Conservation (phyloP, 768 basidiomycete species). For the Tricholoma bakamatsutake region DNA sequence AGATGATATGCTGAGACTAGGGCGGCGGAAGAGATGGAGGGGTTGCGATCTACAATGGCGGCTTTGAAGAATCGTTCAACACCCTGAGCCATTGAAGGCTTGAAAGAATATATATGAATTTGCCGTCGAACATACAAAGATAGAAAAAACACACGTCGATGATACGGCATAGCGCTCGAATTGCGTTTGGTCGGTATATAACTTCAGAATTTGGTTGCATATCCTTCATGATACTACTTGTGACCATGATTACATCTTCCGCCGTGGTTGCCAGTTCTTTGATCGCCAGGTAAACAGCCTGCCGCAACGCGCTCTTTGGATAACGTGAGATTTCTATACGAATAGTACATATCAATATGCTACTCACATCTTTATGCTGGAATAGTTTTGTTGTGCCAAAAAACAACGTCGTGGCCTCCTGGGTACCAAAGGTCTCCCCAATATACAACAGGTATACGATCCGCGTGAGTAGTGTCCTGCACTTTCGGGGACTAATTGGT, state of each 20-base stretch:
- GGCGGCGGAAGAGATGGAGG: constrained; percentile 93
- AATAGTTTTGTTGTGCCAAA: constrained; percentile 99
- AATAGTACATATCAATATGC: background rate
- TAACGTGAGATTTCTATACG: background rate
- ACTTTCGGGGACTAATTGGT: constrained; percentile 96
- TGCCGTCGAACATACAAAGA: background rate
- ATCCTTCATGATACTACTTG: constrained; percentile 99
- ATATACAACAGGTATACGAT: constrained; percentile 96
- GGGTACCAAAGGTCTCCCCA: constrained; percentile 90
- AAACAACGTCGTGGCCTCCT: constrained; percentile 97
- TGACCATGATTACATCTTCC: constrained; percentile 99
- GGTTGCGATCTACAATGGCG: constrained; percentile 94
- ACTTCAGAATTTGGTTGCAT: constrained; percentile 99
- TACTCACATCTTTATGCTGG: constrained; percentile 96
- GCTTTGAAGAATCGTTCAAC: constrained; percentile 99
- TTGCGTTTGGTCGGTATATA: constrained; percentile 96
- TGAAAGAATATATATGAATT: constrained; percentile 9
- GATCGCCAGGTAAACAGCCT: constrained; percentile 98
- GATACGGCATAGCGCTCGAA: constrained; percentile 91
- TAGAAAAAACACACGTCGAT: constrained; percentile 74
- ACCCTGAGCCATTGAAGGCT: constrained; percentile 99
- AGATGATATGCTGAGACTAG: constrained; percentile 97
- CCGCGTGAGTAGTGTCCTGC: constrained; percentile 90
- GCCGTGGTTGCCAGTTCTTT: constrained; percentile 95
- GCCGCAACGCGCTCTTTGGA: constrained; percentile 81